Conservation (phyloP, 306 rosid genomes). For the Senna siamea region DNA sequence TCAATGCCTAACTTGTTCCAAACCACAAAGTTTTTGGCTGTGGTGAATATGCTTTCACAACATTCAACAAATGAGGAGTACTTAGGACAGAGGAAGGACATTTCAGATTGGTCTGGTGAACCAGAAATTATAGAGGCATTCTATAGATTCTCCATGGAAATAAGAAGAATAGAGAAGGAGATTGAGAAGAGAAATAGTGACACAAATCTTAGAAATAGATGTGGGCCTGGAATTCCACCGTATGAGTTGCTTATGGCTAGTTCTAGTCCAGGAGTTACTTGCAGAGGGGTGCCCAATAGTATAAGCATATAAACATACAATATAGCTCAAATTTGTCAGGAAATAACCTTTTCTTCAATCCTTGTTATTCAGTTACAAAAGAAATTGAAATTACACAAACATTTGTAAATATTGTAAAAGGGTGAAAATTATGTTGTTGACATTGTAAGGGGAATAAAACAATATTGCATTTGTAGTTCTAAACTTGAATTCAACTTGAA, state of each 20-base stretch:
- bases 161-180: conserved; percentile 41
- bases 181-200: conserved; percentile 46
- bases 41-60: conserved; percentile 39
- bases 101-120: conserved; percentile 44
- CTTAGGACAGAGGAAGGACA: conserved; percentile 38
- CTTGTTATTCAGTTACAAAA: no score
- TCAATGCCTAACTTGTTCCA: conserved; percentile 40
- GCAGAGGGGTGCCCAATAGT: conserved; percentile 48
- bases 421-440: no score
- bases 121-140: conserved; percentile 44
- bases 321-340: no score
- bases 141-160: conserved; percentile 43
- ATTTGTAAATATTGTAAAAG: no score
- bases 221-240: conserved; percentile 51
- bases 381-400: no score
- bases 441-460: no score
- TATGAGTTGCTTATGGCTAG: conserved; percentile 43
- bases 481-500: no score
- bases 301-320: conserved; percentile 29
- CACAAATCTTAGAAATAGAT: conserved; percentile 40
- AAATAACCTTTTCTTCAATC: no score
- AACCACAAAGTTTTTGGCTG: conserved; percentile 43
- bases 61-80: conserved; percentile 44
- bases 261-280: conserved; percentile 47
- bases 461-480: no score